Conservation (phyloP, 768 basidiomycete genomes). For the Boletales sp. region DNA sequence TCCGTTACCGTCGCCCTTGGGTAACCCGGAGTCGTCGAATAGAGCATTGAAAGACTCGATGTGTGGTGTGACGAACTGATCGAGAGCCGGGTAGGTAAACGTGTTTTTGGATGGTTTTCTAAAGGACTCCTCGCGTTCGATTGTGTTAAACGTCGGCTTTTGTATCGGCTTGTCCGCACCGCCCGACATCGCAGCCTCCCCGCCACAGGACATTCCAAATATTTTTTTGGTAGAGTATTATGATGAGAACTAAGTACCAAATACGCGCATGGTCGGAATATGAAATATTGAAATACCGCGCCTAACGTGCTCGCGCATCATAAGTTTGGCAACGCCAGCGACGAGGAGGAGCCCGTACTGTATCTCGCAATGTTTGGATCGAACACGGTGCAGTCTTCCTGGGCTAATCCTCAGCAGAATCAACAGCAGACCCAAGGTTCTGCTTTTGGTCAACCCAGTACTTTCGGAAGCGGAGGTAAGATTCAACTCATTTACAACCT, state of each 20-base stretch:
- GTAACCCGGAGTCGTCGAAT: slow-evolving; percentile 88
- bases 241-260: slow-evolving; percentile 24
- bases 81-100: slow-evolving; percentile 74
- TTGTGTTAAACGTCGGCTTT: slow-evolving; percentile 72
- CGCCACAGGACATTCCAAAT: slow-evolving; percentile 1
- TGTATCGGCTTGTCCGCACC: slow-evolving; percentile 36
- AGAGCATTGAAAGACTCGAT: slow-evolving; percentile 96
- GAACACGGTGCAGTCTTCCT: slow-evolving; percentile 52
- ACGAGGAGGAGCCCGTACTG: slow-evolving; percentile 23
- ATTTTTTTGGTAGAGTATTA: slow-evolving; percentile 6
- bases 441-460: slow-evolving; percentile 68
- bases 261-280: slow-evolving; percentile 15
- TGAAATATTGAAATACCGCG: slow-evolving; percentile 18
- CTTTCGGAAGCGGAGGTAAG: slow-evolving; percentile 55
- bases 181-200: slow-evolving; percentile 45
- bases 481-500: slow-evolving; percentile 26
- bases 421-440: slow-evolving; percentile 51
- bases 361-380: slow-evolving; percentile 56
- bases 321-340: slow-evolving; percentile 14
- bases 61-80: slow-evolving; percentile 91
- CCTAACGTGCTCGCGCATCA: slow-evolving; percentile 8
- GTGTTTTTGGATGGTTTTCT: slow-evolving; percentile 66
- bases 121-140: slow-evolving; percentile 75
- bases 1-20: slow-evolving; percentile 70
- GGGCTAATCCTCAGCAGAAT: slow-evolving; percentile 65